Base-by-base conservation (phyloP, 176 grass and related monocot species). In the Secale cereale region DNA sequence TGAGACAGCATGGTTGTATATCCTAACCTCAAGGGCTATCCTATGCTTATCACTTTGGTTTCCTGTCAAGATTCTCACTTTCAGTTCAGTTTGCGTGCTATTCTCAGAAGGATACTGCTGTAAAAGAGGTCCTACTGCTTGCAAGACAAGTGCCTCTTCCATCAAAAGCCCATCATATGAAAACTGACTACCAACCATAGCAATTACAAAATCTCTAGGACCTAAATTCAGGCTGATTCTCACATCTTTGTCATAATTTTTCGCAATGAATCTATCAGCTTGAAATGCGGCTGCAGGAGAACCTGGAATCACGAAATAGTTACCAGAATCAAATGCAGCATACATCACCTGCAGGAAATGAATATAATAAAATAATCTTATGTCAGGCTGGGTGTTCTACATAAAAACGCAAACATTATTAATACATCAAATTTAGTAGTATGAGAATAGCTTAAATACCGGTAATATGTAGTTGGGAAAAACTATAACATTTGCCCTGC, bases 251-350 rank as follows among this genome's bases (percentile, higher is more conserved):
- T 61, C 65, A 80, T 83, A 80, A 78, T 29, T 71, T 82, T 77
- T 83, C 27, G 74, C 68, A 71, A 73, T 68, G 76, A 83, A 77
- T 35, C 35, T 57, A 56, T 94, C 90, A 83, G 91, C 89, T 77
- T 85, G 90, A 86, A 89, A 81, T 81, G 87, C 80, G 90, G 91
- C 92, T 80, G 84, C 76, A 63, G 97, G 90, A 57, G 82, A 91
- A 72, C 94, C 97, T 81, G 94, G 94, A 94, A 99, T 92, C 31
- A 97, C 92, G 37, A 94, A 91, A 88, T 91, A 94, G 77, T 99
- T 99, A 59, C 94, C 97, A 80, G 82, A 87, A 94, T 99, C 94
- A 99, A 99, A 91, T 91, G 87, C 82, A 82, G 92, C 90, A 86
- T 99, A 99, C 89, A 92, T 91, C 86, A 99, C 85, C 97, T 99